Percentiles rank a stretch among this genome's conserved stretches.
phyloP scores from a whole-genome alignment of 768 basidiomycete species.

The Floccularia luteovirens region DNA sequence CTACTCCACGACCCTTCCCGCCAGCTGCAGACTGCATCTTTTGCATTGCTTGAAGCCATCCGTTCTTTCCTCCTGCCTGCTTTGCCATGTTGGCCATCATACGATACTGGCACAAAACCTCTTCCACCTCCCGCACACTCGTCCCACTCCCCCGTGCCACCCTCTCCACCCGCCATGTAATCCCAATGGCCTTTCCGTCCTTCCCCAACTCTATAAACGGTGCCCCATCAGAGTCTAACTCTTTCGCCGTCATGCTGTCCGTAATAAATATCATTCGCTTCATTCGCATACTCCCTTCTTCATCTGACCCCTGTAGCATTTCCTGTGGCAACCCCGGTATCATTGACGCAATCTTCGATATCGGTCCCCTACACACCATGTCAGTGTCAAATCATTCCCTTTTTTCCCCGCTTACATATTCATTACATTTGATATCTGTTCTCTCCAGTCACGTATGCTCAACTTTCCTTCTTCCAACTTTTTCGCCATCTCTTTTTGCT shows the following conservation, averaged over 20 bases:
- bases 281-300: constrained; percentile 85
- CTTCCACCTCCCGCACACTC: constrained; percentile 95
- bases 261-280: constrained; percentile 99
- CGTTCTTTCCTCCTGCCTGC: constrained; percentile 95
- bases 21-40: constrained; percentile 88
- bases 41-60: constrained; percentile 86
- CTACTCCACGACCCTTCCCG: constrained; percentile 79
- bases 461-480: constrained; percentile 96
- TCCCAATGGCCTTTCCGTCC: constrained; percentile 75
- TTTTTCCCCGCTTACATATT: constrained; percentile 67
- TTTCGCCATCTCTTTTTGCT: constrained; percentile 97
- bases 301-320: constrained; percentile 85
- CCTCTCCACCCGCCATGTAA: constrained; percentile 86
- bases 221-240: constrained; percentile 92
- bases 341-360: constrained; percentile 98
- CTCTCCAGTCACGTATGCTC: constrained; percentile 94
- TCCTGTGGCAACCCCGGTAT: constrained; percentile 95
- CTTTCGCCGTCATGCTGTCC: constrained; percentile 91
- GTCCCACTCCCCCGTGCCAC: constrained; percentile 94
- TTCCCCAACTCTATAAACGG: constrained; percentile 82
- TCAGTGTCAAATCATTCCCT: constrained; percentile 1
- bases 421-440: constrained; percentile 97
- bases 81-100: constrained; percentile 99
- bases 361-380: constrained; percentile 71
- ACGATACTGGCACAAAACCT: constrained; percentile 90